Base-by-base conservation (phyloP, 2,329 filamentous ascomycete genomes). In the Colletotrichum sp. region DNA sequence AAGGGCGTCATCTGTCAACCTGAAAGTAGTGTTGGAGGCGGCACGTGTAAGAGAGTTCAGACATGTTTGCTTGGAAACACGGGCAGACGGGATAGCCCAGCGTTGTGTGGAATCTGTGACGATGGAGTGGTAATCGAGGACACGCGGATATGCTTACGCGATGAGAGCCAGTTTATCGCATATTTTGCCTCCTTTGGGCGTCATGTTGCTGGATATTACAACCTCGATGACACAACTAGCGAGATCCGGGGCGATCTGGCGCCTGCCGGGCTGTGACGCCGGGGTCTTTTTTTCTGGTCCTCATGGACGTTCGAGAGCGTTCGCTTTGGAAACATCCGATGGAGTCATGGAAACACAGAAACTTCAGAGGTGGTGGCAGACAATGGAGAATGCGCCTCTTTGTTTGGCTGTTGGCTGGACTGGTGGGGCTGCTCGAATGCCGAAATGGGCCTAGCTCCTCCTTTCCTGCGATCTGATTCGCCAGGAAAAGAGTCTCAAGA, bases 141-240 rank as follows among this genome's bases (percentile, higher is more conserved):
- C 43, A 52, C 43, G 13, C 43, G 43, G 43, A 21, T 52, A 52
- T 48, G 67, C 28, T 48, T 61, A 30, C 24, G 66, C 38, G 34
- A 58, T 32, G 30, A 43, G 58, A 60, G 55, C 66, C 38, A 60
- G 30, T 61, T 62, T 62, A 52, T 43, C 55, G 56, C 67, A 16
- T 62, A 26, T 62, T 70, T 70, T 62, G 56, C 48, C 66, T 32
- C 56, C 24, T 61, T 61, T 13, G 26, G 56, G 36, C 12, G 26
- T 15, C 61, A n/a, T 6, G 12, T 0, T 16, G n/a, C 66, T 43
- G 24, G 24, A 13, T 43, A 58, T 67, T 13, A 69, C 66, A 56
- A 12, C 38, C 55, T 69, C 16, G 67, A 70, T 70, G 67, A 70
- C 67, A 68, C 28, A 43, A 21, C 24, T 36, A 21, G 21, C 28